Percentiles rank a stretch among this genome's conserved stretches.
Evolutionary conservation across 805 yeast species (phyloP).

Genomic region (Teunomyces cretensis): DNA sequence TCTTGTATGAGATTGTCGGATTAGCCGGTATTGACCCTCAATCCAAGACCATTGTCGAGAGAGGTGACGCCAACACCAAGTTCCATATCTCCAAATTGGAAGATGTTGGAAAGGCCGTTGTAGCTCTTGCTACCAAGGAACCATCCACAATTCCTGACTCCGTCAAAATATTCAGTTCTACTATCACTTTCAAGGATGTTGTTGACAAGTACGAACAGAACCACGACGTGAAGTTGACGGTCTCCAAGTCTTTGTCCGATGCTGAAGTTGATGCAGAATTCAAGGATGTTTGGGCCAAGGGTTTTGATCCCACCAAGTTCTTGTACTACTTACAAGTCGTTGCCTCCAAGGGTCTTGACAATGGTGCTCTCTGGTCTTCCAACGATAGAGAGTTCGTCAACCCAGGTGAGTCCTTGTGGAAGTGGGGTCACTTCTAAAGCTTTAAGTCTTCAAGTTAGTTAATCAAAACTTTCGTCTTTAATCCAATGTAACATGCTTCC

Average conservation of each 20-base stretch:
- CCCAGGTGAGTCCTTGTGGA: slow-evolving; percentile 45
- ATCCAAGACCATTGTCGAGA: slow-evolving; percentile 30
- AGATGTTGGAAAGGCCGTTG: slow-evolving; percentile 19
- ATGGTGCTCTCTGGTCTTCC: slow-evolving; percentile 32
- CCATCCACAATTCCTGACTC: slow-evolving; percentile 42
- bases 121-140: slow-evolving; percentile 21
- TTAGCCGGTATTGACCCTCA: slow-evolving; percentile 39
- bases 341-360: slow-evolving; percentile 38
- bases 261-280: slow-evolving; percentile 33
- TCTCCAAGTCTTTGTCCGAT: slow-evolving; percentile 11
- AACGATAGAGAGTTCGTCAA: slow-evolving; percentile 45
- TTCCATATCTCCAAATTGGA: slow-evolving; percentile 34
- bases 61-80: slow-evolving; percentile 40
- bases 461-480: neutral
- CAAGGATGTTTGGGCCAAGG: slow-evolving; percentile 21
- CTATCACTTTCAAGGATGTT: slow-evolving; percentile 38
- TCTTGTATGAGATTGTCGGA: slow-evolving; percentile 32
- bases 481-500: neutral
- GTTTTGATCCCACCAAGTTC: slow-evolving; percentile 35
- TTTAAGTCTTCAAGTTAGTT: too few species aligned
- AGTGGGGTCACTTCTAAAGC: slow-evolving; percentile 37
- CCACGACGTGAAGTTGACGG: slow-evolving; percentile 27
- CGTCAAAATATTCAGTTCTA: slow-evolving; percentile 43
- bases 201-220: slow-evolving; percentile 39
- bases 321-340: slow-evolving; percentile 31